Evolutionary conservation across 768 basidiomycete species (phyloP).

Genomic region (Mycena filopes): DNA sequence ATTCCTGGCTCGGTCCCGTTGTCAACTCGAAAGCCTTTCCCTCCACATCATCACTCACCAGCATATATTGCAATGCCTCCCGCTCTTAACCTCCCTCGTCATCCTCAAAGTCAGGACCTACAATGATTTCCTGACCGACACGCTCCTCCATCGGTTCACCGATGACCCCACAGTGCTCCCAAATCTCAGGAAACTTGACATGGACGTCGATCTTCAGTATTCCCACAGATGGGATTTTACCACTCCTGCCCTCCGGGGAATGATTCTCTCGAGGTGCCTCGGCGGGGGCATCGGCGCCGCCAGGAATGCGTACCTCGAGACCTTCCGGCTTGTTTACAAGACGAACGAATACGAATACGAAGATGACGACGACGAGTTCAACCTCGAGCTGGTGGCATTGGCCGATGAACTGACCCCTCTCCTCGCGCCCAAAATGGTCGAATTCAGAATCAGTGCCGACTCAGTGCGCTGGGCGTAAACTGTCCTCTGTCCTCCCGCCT

Average conservation of each 20-base stretch:
- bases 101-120: conserved; percentile 1
- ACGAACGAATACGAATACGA: background rate
- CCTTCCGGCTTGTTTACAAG: background rate
- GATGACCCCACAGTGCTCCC: background rate
- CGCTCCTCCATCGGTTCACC: background rate
- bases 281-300: background rate
- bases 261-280: background rate
- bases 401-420: background rate
- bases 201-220: background rate
- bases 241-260: background rate
- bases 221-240: background rate
- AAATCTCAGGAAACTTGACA: background rate
- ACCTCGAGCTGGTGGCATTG: background rate
- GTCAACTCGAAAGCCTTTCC: background rate
- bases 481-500: too few species aligned
- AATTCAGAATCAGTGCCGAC: background rate
- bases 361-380: background rate
- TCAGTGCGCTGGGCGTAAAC: too few species aligned
- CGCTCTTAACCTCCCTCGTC: background rate
- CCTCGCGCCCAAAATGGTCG: background rate
- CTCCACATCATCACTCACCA: background rate
- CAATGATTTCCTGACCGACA: background rate
- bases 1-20: background rate
- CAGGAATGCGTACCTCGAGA: background rate
- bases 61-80: background rate